Percentiles rank a stretch among this genome's conserved stretches.
These are phyloP conservation scores for Metarhizium humberi DNA, from an alignment of 2,329 filamentous ascomycete genomes.

Conservation along the genomic window DNA sequence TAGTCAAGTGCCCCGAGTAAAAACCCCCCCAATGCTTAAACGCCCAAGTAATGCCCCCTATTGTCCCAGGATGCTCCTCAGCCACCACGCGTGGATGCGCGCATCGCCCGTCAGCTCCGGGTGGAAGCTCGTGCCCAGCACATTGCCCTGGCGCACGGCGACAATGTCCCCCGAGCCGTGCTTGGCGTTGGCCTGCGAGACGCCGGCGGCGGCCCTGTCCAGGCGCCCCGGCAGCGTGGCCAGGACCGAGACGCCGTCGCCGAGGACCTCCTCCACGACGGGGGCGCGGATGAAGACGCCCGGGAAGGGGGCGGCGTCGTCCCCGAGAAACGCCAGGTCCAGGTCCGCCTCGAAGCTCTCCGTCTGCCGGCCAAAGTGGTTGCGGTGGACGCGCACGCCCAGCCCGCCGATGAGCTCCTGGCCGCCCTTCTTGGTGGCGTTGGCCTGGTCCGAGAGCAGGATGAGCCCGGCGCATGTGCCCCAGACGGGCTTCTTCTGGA, in stretches of 20 bases:
- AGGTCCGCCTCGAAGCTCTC: slow-evolving; percentile 80
- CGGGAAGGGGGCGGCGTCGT: slow-evolving; percentile 42
- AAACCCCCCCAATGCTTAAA: too few species aligned
- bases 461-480: slow-evolving; percentile 95
- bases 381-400: slow-evolving; percentile 82
- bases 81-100: slow-evolving; percentile 90
- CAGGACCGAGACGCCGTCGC: slow-evolving; percentile 37
- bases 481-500: slow-evolving; percentile 76
- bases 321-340: slow-evolving; percentile 58
- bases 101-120: slow-evolving; percentile 84
- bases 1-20: too few species aligned
- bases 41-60: slow-evolving; percentile 7
- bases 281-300: slow-evolving; percentile 92
- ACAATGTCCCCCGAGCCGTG: slow-evolving; percentile 65
- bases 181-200: slow-evolving; percentile 27
- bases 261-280: slow-evolving; percentile 74
- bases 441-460: slow-evolving; percentile 77
- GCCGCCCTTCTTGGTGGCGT: slow-evolving; percentile 79
- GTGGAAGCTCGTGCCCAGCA: slow-evolving; percentile 92
- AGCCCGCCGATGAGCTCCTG: slow-evolving; percentile 91
- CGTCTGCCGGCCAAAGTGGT: slow-evolving; percentile 89
- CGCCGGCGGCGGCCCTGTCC: slow-evolving; percentile 26
- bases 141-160: slow-evolving; percentile 81
- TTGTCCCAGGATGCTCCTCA: slow-evolving; percentile 47
- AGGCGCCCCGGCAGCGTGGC: slow-evolving; percentile 36